phyloP scores from a whole-genome alignment of 2,329 filamentous ascomycete species.

The Aureobasidium vineae region DNA sequence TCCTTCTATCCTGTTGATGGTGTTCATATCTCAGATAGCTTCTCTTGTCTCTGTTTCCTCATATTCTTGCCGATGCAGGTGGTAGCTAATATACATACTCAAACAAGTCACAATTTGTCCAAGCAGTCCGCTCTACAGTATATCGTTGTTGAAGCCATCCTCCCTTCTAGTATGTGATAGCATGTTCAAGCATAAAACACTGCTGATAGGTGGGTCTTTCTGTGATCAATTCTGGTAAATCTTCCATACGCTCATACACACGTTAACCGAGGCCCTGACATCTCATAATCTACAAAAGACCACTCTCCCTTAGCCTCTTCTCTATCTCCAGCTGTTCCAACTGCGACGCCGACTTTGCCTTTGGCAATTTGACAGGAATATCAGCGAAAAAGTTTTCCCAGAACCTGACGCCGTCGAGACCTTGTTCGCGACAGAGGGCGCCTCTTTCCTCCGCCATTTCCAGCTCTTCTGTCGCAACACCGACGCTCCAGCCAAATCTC shows the following conservation, averaged over 20 bases:
- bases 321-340: constrained; percentile 19
- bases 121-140: background rate
- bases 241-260: background rate
- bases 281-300: background rate
- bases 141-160: background rate
- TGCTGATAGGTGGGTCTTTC: background rate
- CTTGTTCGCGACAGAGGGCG: constrained; percentile 83
- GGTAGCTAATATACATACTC: background rate
- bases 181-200: background rate
- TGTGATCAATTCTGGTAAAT: too few species aligned
- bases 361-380: constrained; percentile 20
- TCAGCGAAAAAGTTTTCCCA: constrained; percentile 68
- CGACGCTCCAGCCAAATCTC: constrained; percentile 93
- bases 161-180: background rate
- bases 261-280: background rate
- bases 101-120: background rate
- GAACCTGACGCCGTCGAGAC: constrained; percentile 85
- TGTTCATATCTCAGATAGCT: background rate
- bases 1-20: background rate
- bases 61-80: background rate
- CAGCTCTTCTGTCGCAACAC: constrained; percentile 90
- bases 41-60: background rate
- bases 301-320: constrained; percentile 20
- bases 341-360: constrained; percentile 5
- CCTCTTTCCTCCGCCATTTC: constrained; percentile 96